phyloP scores from a whole-genome alignment of 371 early-diverging fungal species.

The Cokeromyces recurvatus region DNA sequence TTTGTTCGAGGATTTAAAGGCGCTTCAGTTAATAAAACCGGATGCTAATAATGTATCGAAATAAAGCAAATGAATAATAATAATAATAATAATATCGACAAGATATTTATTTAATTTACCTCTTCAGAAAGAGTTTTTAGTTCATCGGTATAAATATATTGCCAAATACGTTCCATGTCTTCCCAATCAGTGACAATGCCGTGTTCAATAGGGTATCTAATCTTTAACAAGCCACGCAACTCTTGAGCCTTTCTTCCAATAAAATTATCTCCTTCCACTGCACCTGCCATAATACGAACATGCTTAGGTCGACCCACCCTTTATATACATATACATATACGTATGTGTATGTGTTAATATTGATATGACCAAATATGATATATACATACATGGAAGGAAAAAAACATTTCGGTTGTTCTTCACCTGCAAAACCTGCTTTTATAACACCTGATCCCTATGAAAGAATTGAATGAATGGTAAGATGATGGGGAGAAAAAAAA shows the following conservation, averaged over 20 bases:
- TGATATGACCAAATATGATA: no score
- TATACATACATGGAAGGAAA: constrained; percentile 85
- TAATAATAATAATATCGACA: background rate
- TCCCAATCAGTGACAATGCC: constrained; percentile 96
- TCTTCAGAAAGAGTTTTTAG: constrained; percentile 92
- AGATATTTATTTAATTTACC: no score
- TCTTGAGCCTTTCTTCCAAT: constrained; percentile 94
- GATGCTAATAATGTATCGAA: constrained; percentile 60
- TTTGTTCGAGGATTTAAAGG: constrained; percentile 88
- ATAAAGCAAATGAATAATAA: background rate
- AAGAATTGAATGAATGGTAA: constrained; percentile 13
- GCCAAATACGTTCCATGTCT: constrained; percentile 98
- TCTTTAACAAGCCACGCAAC: constrained; percentile 84
- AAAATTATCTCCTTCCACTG: constrained; percentile 90
- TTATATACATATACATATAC: background rate
- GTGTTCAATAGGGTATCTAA: constrained; percentile 94
- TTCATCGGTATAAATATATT: constrained; percentile 90
- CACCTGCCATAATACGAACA: constrained; percentile 95
- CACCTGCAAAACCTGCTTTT: constrained; percentile 98
- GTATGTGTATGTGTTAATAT: background rate
- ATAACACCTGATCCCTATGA: constrained; percentile 92
- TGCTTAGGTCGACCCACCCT: constrained; percentile 96
- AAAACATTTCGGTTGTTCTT: constrained; percentile 89
- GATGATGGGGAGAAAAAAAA: background rate
- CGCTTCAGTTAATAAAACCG: constrained; percentile 93